phyloP scores from a whole-genome alignment of 306 rosid genomes.

The Quercus wislizeni region DNA sequence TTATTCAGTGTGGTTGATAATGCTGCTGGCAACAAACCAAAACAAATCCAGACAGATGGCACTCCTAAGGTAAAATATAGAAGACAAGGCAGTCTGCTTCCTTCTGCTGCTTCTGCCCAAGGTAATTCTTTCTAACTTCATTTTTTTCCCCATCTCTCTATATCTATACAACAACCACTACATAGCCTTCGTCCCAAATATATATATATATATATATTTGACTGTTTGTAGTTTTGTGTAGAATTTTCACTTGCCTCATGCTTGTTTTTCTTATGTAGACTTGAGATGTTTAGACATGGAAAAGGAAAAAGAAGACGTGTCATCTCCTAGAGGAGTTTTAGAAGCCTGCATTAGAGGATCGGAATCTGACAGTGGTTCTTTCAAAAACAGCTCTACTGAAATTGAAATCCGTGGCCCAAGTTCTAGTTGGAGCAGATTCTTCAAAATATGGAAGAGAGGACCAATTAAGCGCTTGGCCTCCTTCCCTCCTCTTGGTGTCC shows the following conservation, averaged over 20 bases:
- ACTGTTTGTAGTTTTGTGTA: neutral
- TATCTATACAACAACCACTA: neutral
- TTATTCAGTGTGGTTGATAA: conserved; percentile 30
- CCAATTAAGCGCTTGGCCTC: conserved; percentile 45
- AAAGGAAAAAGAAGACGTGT: conserved; percentile 54
- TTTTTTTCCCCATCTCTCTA: neutral
- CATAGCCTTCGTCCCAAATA: too few species aligned
- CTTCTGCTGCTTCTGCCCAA: conserved; percentile 38
- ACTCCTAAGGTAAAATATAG: conserved; percentile 13
- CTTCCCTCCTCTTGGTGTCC: conserved; percentile 46
- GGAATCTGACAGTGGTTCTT: conserved; percentile 26
- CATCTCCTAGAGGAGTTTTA: conserved; percentile 84
- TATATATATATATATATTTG: too few species aligned
- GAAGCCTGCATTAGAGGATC: conserved; percentile 43
- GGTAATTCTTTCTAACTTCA: conserved; percentile 31
- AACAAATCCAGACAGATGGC: conserved; percentile 10
- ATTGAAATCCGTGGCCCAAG: conserved; percentile 19
- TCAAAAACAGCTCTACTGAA: conserved; percentile 19
- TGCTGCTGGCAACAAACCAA: conserved; percentile 11
- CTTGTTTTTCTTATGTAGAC: conserved; percentile 40
- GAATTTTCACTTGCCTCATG: neutral
- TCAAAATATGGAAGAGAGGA: conserved; percentile 41
- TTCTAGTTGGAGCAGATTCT: conserved; percentile 42
- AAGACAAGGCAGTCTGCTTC: conserved; percentile 13
- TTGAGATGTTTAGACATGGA: conserved; percentile 55